Percentiles rank a stretch among this genome's conserved stretches.
These are phyloP conservation scores for Priceomyces melissophilus DNA, from an alignment of 805 yeast genomes.

Conservation along the genomic window DNA sequence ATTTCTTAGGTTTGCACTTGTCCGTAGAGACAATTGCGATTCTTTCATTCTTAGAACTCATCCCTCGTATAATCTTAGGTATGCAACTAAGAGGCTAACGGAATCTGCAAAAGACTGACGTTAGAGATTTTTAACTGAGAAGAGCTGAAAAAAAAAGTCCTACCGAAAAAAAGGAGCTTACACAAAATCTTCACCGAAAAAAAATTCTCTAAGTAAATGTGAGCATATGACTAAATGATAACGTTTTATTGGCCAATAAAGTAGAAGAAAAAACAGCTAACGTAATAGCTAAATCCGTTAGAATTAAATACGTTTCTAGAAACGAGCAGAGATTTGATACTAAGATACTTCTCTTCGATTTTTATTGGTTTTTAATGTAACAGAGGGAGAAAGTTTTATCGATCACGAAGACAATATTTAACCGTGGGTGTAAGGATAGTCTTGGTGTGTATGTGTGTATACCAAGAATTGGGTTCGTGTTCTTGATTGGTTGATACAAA, in stretches of 20 bases:
- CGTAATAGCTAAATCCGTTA: too few relatives aligned
- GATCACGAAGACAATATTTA: neutral
- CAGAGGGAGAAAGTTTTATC: too few relatives aligned
- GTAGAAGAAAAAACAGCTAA: too few relatives aligned
- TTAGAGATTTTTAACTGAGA: neutral
- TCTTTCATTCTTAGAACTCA: conserved; percentile 58
- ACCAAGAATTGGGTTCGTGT: too few relatives aligned
- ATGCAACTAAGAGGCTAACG: neutral
- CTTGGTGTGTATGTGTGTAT: too few relatives aligned
- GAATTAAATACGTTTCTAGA: too few relatives aligned
- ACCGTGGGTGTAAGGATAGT: neutral
- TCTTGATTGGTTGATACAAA: too few relatives aligned
- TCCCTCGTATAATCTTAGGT: conserved; percentile 5
- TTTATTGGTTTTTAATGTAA: too few relatives aligned
- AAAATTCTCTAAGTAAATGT: conserved; percentile 1
- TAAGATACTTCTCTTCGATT: too few relatives aligned
- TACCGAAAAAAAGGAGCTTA: conserved; percentile 2
- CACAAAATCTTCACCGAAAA: conserved; percentile 2
- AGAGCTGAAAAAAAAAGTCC: conserved; percentile 5
- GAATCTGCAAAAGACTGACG: neutral
- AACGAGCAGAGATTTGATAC: too few relatives aligned
- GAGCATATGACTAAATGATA: conserved; percentile 5
- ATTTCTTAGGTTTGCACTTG: conserved; percentile 96
- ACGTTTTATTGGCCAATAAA: conserved; percentile 2
- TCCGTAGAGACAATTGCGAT: conserved; percentile 94